Conservation (phyloP, 1,284 basidiomycete species). For the Papiliotrema nemorosa region DNA sequence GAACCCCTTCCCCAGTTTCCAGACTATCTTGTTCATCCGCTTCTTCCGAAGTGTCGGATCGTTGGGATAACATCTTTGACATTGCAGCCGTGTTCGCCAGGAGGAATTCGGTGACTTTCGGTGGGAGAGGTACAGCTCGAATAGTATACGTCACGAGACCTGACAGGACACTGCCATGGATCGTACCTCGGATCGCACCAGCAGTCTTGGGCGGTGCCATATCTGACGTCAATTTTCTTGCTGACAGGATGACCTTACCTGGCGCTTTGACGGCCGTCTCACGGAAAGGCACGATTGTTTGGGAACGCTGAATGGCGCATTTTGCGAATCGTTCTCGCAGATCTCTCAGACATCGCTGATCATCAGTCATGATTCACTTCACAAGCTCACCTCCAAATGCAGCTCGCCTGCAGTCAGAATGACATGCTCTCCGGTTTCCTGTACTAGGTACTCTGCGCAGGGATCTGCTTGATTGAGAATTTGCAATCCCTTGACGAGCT, state of each 20-base stretch:
- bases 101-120: slow-evolving; percentile 65
- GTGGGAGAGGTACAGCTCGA: slow-evolving; percentile 75
- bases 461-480: slow-evolving; percentile 94
- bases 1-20: slow-evolving; percentile 50
- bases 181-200: slow-evolving; percentile 71
- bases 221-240: slow-evolving; percentile 52
- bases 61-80: slow-evolving; percentile 41
- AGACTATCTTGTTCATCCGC: slow-evolving; percentile 39
- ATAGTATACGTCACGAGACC: slow-evolving; percentile 78
- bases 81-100: slow-evolving; percentile 59
- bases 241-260: slow-evolving; percentile 52
- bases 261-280: slow-evolving; percentile 82
- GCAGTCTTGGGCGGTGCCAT: slow-evolving; percentile 81
- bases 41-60: slow-evolving; percentile 26
- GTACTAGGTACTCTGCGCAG: slow-evolving; percentile 94
- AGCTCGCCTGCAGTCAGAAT: slow-evolving; percentile 95
- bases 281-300: slow-evolving; percentile 95
- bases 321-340: slow-evolving; percentile 90
- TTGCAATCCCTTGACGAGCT: slow-evolving; percentile 80
- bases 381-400: slow-evolving; percentile 86
- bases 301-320: slow-evolving; percentile 86
- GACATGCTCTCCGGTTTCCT: slow-evolving; percentile 96
- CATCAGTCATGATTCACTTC: no score
- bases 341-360: slow-evolving; percentile 93
- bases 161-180: slow-evolving; percentile 65